Evolutionary conservation across 768 basidiomycete genomes (phyloP), one percentile per base, ranked within the genome.

Genomic region (Rhizopogon rudus): DNA sequence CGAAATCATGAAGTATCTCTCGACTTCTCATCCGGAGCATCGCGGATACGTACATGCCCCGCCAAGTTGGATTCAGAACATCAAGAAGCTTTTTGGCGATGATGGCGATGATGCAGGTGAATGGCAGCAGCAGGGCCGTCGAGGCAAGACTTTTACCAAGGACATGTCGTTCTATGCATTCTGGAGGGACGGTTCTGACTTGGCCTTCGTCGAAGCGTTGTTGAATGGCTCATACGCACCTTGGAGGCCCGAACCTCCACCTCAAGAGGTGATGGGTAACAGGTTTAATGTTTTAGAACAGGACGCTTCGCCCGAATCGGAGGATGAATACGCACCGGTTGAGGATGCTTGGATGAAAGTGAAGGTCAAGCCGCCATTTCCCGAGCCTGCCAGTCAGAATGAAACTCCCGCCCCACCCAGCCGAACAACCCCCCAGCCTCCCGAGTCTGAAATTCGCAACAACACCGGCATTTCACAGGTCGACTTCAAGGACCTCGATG

Each of bases 111-210:
- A 51, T 2, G 62, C 64, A 37, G 63, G 40, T 16, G 51, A 55
- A 17, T 80, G 81, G 78, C 60, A 71, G 35, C 65, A 8, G 5
- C 69, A 67, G 20, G 73, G 74, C 20, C 58, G 41, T 4, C 54
- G 49, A 10, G 70, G 70, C 28, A 61, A 59, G 52, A 61, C 60
- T 3, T 8, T 43, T 20, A 51, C 31, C 17, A 61, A 60, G 44
- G 67, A 70, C 31, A 60, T 59, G 1, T 68, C 79, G 0, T 31
- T 71, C 0, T 84, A 83, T 58, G 75, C 72, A 0, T 82, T 79
- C 55, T 87, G 85, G 85, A 68, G 66, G 51, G 59, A 66, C 5
- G 73, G 72, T 5, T 53, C 62, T 0, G 84, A 87, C 60, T 52
- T 86, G 2, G 68, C 65, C 2, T 86, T 83, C 60, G 58, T 84